Evolutionary conservation across 2,329 filamentous ascomycete genomes (phyloP), one percentile per base, ranked within the genome.

Genomic region (Monosporascus sp.): DNA sequence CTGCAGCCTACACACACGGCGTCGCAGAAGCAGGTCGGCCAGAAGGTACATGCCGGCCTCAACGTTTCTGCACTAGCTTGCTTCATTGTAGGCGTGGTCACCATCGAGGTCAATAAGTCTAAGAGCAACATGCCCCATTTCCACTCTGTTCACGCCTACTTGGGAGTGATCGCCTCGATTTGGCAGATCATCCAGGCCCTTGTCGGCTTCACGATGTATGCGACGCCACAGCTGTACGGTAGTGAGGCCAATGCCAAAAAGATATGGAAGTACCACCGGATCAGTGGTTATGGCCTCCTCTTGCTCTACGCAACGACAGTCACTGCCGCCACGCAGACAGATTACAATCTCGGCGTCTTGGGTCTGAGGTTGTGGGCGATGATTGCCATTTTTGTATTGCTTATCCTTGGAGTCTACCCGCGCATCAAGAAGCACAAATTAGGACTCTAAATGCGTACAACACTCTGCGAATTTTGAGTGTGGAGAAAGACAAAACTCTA

Each of bases 201-300:
- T 1, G 81, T 96, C 31, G 93, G 94, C 17, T 82, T 95, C 57
- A 88, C 89, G 35, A 89, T 94, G 73, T 97, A 87, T 76, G 90
- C 84, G 54, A 75, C 82, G 3, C 92, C 92, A 0, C 65, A 67
- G 1, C 63, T 96, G 1, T 95, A 93, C 63, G 92, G 92, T 5
- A 84, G 89, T 52, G 84, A 87, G 57, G 85, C 89, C 25, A 84
- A 84, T 3, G 93, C 91, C 20, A 95, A 92, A 78, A 77, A 77
- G 24, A 69, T 96, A 43, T 97, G 93, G 79, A 97, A 96, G 72
- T 96, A 92, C 64, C 94, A 97, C 69, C 83, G 93, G 31, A 72
- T 81, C 51, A 80, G 78, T 22, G 94, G 93, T 2, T 97, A 99
- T 67, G 59, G 83, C 7, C 74, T 92, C 54, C 72, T 93, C 51